A percentile compares a stretch with the other conserved stretches of the same genome.
These are phyloP conservation scores for Aureoboletus auriporus DNA, from an alignment of 768 basidiomycete genomes.

Conservation along the genomic window DNA sequence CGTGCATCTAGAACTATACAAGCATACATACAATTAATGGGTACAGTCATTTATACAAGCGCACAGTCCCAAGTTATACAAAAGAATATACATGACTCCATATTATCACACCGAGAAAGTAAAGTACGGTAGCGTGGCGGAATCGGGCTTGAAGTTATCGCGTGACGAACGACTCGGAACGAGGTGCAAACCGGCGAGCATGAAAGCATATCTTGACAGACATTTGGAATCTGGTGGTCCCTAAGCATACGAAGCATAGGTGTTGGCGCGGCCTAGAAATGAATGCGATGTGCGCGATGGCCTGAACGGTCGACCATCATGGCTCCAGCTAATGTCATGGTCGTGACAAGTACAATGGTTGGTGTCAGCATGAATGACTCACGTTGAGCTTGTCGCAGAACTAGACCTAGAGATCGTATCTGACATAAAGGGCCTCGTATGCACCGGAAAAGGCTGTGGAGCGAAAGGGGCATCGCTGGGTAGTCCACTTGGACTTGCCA, in stretches of 20 bases:
- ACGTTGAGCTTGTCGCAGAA: conserved; percentile 33
- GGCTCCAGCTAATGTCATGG: conserved; percentile 27
- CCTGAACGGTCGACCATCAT: conserved; percentile 18
- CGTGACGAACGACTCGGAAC: conserved; percentile 6
- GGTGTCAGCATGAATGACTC: conserved; percentile 5
- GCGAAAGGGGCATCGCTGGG: conserved; percentile 22
- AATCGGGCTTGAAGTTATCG: conserved; percentile 18
- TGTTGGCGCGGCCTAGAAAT: conserved; percentile 15
- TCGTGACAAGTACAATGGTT: conserved; percentile 2
- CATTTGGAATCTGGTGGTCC: conserved; percentile 1
- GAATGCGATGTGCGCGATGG: conserved; percentile 10
- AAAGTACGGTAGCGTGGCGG: conserved; percentile 10
- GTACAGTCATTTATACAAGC: conserved; percentile 21
- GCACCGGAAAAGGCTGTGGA: conserved; percentile 20
- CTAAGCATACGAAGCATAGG: conserved; percentile 22
- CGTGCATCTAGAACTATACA: conserved; percentile 1
- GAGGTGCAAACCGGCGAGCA: conserved; percentile 8
- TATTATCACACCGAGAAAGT: conserved; percentile 22
- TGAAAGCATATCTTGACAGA: conserved; percentile 15
- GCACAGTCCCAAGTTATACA: conserved; percentile 20
- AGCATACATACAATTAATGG: conserved; percentile 21
- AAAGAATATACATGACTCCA: conserved; percentile 31
- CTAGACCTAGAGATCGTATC: conserved; percentile 31
- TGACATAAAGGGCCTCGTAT: conserved; percentile 12
- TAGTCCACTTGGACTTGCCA: conserved; percentile 12